Evolutionary conservation across 1,284 basidiomycete genomes (phyloP).

Genomic region (Mrakiaceae sp.): DNA sequence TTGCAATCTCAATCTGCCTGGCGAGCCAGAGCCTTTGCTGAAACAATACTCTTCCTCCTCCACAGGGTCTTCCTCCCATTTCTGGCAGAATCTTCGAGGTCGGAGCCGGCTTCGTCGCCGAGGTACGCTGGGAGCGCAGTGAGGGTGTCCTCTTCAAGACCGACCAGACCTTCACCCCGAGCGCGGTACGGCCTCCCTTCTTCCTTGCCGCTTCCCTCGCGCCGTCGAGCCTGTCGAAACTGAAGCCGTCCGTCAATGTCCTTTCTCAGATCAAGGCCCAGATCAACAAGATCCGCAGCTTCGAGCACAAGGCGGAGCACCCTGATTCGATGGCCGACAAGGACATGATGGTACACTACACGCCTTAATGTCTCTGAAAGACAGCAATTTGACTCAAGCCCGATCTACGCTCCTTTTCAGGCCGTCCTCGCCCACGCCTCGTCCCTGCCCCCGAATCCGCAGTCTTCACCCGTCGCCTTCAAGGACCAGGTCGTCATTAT

Average conservation of each 20-base stretch:
- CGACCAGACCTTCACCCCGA: slow-evolving; percentile 83
- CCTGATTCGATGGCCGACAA: slow-evolving; percentile 59
- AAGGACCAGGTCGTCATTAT: slow-evolving; percentile 86
- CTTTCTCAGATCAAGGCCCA: slow-evolving; percentile 54
- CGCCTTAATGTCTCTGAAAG: background rate
- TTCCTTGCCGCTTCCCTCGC: background rate
- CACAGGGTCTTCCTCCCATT: slow-evolving; percentile 57
- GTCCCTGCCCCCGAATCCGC: slow-evolving; percentile 57
- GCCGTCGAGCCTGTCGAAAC: too few relatives aligned
- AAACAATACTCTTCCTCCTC: slow-evolving; percentile 26
- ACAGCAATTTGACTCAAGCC: background rate
- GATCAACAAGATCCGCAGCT: slow-evolving; percentile 75
- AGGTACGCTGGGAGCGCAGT: slow-evolving; percentile 79
- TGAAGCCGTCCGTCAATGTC: background rate
- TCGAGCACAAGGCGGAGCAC: slow-evolving; percentile 55
- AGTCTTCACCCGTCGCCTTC: slow-evolving; percentile 65
- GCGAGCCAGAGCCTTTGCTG: background rate
- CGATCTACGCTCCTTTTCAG: slow-evolving; percentile 28
- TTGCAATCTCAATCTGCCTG: background rate
- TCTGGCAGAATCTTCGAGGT: slow-evolving; percentile 86
- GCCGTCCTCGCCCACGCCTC: slow-evolving; percentile 59
- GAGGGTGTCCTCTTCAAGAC: slow-evolving; percentile 71
- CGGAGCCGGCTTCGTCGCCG: slow-evolving; percentile 85
- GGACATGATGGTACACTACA: slow-evolving; percentile 47
- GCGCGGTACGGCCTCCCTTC: slow-evolving; percentile 48